Conservation (phyloP, 441 rosid species). For the Lepidium campestre region DNA sequence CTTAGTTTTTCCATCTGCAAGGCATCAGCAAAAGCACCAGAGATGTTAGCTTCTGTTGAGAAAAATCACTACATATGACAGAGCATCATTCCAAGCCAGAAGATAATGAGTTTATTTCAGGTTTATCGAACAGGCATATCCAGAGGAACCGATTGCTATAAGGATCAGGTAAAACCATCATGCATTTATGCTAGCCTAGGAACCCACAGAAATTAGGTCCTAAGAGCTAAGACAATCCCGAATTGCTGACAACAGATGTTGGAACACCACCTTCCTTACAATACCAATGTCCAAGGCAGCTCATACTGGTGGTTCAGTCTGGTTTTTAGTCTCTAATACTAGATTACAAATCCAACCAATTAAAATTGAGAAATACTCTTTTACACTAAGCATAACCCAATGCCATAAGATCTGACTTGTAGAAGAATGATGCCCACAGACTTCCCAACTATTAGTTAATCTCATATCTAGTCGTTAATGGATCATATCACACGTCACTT, state of each 20-base stretch:
- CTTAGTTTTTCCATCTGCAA: constrained; percentile 74
- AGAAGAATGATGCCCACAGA: not conserved
- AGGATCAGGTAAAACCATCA: not conserved
- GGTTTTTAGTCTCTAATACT: not conserved
- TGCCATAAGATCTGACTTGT: not conserved
- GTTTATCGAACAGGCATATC: not conserved
- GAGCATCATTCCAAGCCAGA: not conserved
- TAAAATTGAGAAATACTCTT: not conserved
- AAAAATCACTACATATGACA: not conserved
- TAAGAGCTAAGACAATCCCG: not conserved
- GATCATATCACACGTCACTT: constrained; percentile 23
- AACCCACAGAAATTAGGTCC: not conserved
- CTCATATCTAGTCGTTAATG: not conserved
- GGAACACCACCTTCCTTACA: not conserved
- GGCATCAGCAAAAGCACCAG: not conserved
- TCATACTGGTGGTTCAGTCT: not conserved
- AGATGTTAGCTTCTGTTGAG: not conserved
- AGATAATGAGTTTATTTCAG: not conserved
- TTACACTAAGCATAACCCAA: not conserved
- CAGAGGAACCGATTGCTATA: not conserved
- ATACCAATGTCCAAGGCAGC: not conserved
- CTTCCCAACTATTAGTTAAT: not conserved
- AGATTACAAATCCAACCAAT: not conserved
- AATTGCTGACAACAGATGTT: not conserved
- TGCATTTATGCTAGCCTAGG: not conserved